Evolutionary conservation across 192 early-diverging fungal genomes (phyloP).

Genomic region (Coemansia asiatica): DNA sequence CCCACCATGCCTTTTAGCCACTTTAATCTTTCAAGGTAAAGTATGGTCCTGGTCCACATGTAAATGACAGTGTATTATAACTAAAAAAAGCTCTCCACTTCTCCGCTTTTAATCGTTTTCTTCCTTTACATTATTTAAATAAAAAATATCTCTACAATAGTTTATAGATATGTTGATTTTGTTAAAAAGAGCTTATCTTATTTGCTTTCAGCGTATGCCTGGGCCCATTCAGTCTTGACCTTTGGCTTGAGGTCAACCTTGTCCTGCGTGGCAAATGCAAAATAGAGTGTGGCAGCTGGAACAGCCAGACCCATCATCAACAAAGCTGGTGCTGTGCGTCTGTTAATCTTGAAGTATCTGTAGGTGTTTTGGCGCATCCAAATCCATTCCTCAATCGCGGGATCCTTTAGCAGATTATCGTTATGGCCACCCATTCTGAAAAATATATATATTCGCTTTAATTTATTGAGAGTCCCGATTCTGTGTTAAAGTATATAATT

Average conservation of each 20-base stretch:
- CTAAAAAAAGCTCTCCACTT: too few species aligned
- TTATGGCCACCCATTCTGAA: conserved; percentile 48
- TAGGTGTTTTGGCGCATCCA: conserved; percentile 57
- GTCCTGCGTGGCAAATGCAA: conserved; percentile 31
- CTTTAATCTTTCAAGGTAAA: neutral
- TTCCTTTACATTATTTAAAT: neutral
- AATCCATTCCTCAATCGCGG: conserved; percentile 55
- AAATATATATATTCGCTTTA: neutral
- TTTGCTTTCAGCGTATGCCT: conserved; percentile 35
- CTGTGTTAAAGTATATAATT: too few species aligned
- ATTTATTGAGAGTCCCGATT: too few species aligned
- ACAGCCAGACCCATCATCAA: conserved; percentile 42
- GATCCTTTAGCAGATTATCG: conserved; percentile 50
- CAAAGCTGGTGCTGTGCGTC: conserved; percentile 44
- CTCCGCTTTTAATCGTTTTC: neutral
- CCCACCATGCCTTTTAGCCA: neutral
- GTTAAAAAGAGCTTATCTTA: neutral
- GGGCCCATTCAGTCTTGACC: conserved; percentile 47
- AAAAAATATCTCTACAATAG: neutral
- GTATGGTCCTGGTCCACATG: neutral
- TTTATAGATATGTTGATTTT: neutral
- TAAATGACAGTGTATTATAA: neutral
- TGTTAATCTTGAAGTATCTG: conserved; percentile 54
- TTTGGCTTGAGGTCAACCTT: conserved; percentile 29
- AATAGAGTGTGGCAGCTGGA: conserved; percentile 26